Evolutionary conservation across 2,329 filamentous ascomycete species (phyloP).

Genomic region (Sarocladium strictum): DNA sequence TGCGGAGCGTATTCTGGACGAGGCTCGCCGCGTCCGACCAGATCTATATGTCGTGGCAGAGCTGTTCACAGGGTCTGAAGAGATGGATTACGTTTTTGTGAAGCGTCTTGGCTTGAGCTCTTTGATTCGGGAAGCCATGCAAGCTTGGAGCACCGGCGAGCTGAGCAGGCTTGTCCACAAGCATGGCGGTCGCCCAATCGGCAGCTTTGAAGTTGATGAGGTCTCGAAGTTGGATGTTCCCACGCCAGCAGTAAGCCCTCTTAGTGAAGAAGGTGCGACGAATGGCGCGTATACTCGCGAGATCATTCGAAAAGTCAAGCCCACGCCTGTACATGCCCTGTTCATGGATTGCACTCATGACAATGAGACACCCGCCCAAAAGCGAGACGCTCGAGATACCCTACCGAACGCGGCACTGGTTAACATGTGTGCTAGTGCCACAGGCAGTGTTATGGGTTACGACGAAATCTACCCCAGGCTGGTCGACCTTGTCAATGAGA

Average conservation of each 20-base stretch:
- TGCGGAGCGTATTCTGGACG: conserved; percentile 89
- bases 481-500: conserved; percentile 91
- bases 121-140: conserved; percentile 95
- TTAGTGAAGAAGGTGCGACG: conserved; percentile 16
- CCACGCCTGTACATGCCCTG: conserved; percentile 83
- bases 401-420: conserved; percentile 91
- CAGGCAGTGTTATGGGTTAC: conserved; percentile 95
- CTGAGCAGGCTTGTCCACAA: conserved; percentile 88
- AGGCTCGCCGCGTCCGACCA: conserved; percentile 81
- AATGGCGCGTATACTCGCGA: conserved; percentile 43
- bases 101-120: conserved; percentile 87
- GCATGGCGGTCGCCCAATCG: conserved; percentile 89
- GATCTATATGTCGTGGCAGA: conserved; percentile 91
- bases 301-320: conserved; percentile 73
- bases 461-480: conserved; percentile 93
- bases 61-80: conserved; percentile 90
- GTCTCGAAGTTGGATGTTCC: conserved; percentile 56
- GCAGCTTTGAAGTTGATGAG: conserved; percentile 94
- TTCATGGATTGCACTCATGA: conserved; percentile 99
- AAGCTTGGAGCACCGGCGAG: conserved; percentile 92
- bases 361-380: conserved; percentile 93
- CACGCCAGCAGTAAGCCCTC: conserved; percentile 25
- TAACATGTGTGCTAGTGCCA: conserved; percentile 91
- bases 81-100: conserved; percentile 94
- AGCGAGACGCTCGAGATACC: conserved; percentile 88